Evolutionary conservation across 495 filamentous ascomycete genomes (phyloP).

Genomic region (Parathielavia hyrcaniae): DNA sequence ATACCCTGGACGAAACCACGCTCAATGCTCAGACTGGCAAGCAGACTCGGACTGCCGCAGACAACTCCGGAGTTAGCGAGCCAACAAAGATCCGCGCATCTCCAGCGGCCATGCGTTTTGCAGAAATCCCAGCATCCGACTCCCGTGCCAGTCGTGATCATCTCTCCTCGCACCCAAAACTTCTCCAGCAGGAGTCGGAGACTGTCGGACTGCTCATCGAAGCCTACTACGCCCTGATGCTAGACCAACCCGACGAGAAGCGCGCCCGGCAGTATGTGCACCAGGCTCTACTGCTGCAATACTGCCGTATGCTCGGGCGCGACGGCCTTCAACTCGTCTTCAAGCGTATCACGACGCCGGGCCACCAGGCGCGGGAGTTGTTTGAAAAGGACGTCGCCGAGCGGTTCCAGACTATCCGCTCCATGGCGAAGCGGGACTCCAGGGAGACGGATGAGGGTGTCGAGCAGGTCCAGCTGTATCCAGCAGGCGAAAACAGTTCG

Average conservation of each 20-base stretch:
- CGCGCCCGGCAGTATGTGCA: slow-evolving; percentile 83
- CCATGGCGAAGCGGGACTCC: slow-evolving; percentile 51
- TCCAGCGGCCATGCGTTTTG: slow-evolving; percentile 67
- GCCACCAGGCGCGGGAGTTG: slow-evolving; percentile 79
- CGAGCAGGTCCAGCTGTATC: slow-evolving; percentile 94
- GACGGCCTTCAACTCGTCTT: slow-evolving; percentile 95
- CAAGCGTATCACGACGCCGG: slow-evolving; percentile 85
- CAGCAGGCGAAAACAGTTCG: slow-evolving; percentile 51
- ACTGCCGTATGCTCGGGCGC: slow-evolving; percentile 81
- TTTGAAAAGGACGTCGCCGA: slow-evolving; percentile 88
- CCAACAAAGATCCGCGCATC: slow-evolving; percentile 69
- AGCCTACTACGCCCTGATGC: slow-evolving; percentile 79
- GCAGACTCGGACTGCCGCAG: slow-evolving; percentile 6
- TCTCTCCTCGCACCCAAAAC: slow-evolving; percentile 63
- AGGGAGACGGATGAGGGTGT: slow-evolving; percentile 54
- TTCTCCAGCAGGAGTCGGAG: slow-evolving; percentile 71
- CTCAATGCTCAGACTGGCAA: not conserved
- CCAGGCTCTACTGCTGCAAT: slow-evolving; percentile 85
- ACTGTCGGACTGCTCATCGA: slow-evolving; percentile 87
- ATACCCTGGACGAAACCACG: slow-evolving; percentile 19
- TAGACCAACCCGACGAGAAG: slow-evolving; percentile 45
- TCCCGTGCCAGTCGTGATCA: slow-evolving; percentile 68
- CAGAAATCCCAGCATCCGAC: slow-evolving; percentile 67
- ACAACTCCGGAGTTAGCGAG: slow-evolving; percentile 57
- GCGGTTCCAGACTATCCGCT: slow-evolving; percentile 73